Evolutionary conservation across 805 yeast species (phyloP).

Genomic region (Komagataella pseudopastoris): DNA sequence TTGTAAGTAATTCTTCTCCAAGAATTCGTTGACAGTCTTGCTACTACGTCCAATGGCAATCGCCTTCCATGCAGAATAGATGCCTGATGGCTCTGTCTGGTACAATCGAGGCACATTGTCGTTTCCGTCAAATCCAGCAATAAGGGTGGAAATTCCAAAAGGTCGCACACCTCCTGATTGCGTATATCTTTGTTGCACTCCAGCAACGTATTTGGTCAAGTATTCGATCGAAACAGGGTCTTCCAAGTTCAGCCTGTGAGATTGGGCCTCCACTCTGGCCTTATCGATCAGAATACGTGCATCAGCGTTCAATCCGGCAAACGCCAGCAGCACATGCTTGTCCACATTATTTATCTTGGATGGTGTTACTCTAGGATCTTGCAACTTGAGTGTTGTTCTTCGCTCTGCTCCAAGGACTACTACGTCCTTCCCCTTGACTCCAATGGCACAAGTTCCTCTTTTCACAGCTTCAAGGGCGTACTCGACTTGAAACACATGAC

Average conservation of each 20-base stretch:
- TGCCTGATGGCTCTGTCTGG: conserved; percentile 96
- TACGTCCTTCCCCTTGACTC: conserved; percentile 78
- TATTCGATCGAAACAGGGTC: conserved; percentile 89
- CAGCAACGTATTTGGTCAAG: conserved; percentile 90
- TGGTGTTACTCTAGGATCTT: conserved; percentile 94
- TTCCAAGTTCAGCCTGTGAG: conserved; percentile 85
- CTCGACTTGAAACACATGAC: conserved; percentile 97
- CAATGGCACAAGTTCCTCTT: conserved; percentile 97
- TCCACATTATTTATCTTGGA: conserved; percentile 87
- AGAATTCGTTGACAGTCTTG: conserved; percentile 88
- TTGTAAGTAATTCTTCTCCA: conserved; percentile 68
- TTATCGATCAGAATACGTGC: conserved; percentile 89
- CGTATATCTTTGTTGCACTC: conserved; percentile 92
- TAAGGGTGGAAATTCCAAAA: conserved; percentile 88
- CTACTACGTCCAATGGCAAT: conserved; percentile 92
- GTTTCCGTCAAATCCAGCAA: conserved; percentile 89
- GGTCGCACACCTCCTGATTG: conserved; percentile 99
- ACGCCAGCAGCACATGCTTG: conserved; percentile 80
- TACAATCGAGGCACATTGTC: conserved; percentile 72
- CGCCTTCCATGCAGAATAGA: conserved; percentile 96
- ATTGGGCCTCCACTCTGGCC: conserved; percentile 94
- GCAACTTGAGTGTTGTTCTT: conserved; percentile 87
- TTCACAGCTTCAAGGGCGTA: conserved; percentile 96
- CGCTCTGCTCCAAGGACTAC: conserved; percentile 96
- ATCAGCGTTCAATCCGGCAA: conserved; percentile 98